Evolutionary conservation across 768 basidiomycete genomes (phyloP).

Genomic region (Amanita pallidorosea): DNA sequence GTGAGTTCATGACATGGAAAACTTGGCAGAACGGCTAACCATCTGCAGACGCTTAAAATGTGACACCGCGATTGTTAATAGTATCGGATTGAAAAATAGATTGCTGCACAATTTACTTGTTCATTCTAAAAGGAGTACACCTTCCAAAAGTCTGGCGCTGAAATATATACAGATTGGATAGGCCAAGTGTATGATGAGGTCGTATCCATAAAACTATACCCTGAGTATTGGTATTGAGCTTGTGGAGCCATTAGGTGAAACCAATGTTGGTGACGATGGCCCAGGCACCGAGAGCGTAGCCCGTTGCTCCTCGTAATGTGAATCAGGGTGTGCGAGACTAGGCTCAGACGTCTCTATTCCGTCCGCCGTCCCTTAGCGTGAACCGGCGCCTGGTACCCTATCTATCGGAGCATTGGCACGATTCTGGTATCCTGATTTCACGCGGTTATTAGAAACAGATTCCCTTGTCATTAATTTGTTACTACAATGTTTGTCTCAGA

Average conservation of each 20-base stretch:
- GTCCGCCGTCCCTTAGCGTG: constrained; percentile 52
- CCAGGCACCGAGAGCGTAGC: constrained; percentile 12
- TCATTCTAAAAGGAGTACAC: not conserved
- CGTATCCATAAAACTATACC: constrained; percentile 17
- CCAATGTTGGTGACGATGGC: constrained; percentile 15
- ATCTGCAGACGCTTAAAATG: constrained; percentile 13
- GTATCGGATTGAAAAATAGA: not conserved
- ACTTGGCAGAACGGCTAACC: constrained; percentile 1
- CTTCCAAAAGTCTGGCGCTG: not conserved
- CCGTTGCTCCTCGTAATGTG: constrained; percentile 33
- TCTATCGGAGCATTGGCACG: constrained; percentile 59
- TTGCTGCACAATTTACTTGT: not conserved
- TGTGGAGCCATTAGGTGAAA: constrained; percentile 18
- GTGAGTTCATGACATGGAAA: constrained; percentile 26
- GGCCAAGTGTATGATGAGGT: not conserved
- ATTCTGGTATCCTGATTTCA: constrained; percentile 66
- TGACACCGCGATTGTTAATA: not conserved
- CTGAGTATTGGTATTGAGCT: constrained; percentile 29
- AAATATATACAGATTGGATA: not conserved
- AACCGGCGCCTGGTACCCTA: constrained; percentile 59
- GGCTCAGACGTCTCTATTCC: constrained; percentile 52
- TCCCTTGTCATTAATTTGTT: constrained; percentile 39
- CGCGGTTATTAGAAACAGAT: constrained; percentile 70
- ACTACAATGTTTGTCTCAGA: not conserved
- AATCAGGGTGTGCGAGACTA: constrained; percentile 30